Conservation (phyloP, 106 monocot genomes). For the Apostasia shenzhenica region DNA sequence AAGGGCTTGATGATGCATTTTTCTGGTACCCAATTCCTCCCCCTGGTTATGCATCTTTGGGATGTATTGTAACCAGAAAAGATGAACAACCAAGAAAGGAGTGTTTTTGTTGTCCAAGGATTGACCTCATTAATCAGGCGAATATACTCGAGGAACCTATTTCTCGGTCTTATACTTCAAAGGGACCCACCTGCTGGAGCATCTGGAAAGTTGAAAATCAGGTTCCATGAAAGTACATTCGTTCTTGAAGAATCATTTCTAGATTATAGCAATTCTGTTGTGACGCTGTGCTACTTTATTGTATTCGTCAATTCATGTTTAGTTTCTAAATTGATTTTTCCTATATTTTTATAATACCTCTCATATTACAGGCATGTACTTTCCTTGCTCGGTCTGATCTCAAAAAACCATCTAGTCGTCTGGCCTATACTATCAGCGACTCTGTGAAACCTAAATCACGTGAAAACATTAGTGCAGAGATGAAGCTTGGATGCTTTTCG, state of each 20-base stretch:
- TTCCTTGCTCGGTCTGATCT: constrained; percentile 89
- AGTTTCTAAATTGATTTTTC: not conserved
- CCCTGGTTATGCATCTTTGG: constrained; percentile 90
- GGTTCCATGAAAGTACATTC: constrained; percentile 26
- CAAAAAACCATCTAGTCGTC: constrained; percentile 68
- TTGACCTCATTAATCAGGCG: constrained; percentile 75
- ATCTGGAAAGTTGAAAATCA: constrained; percentile 99
- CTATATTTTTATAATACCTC: not conserved
- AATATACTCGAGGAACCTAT: constrained; percentile 63
- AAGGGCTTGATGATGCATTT: constrained; percentile 75
- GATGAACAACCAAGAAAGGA: constrained; percentile 68
- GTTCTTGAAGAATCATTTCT: not conserved
- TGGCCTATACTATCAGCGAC: constrained; percentile 71
- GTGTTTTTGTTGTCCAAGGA: constrained; percentile 77
- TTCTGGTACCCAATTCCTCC: constrained; percentile 96
- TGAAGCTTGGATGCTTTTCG: constrained; percentile 80
- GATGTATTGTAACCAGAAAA: constrained; percentile 77
- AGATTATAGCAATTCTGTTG: not conserved
- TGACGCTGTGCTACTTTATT: too few species aligned
- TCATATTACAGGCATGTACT: constrained; percentile 58
- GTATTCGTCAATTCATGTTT: not conserved
- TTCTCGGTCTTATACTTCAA: constrained; percentile 63
- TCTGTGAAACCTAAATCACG: constrained; percentile 67
- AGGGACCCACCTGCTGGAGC: constrained; percentile 83
- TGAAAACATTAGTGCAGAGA: constrained; percentile 85